Conservation (phyloP, 2,329 filamentous ascomycete genomes). For the Phyllosticta citriasiana region DNA sequence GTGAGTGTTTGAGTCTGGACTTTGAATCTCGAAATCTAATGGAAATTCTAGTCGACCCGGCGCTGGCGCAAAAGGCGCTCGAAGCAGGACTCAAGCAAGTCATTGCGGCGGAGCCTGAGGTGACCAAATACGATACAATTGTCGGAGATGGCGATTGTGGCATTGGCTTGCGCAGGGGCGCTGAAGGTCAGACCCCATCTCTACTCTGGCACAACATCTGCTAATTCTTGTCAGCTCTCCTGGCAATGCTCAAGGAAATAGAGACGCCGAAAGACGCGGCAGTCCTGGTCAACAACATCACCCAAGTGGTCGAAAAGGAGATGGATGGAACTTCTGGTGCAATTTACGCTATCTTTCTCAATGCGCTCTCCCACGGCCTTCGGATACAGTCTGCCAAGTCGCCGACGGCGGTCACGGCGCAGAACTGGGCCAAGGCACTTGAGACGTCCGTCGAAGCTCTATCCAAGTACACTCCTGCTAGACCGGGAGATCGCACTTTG, state of each 20-base stretch:
- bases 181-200: constrained; percentile 45
- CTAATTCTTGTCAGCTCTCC: constrained; percentile 23
- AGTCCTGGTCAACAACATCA: constrained; percentile 50
- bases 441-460: constrained; percentile 61
- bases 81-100: constrained; percentile 49
- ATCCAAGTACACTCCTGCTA: constrained; percentile 77
- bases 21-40: background rate
- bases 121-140: constrained; percentile 64
- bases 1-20: constrained; percentile 25
- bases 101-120: constrained; percentile 53
- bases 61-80: constrained; percentile 42
- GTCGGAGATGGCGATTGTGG: constrained; percentile 89
- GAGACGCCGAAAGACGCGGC: constrained; percentile 48
- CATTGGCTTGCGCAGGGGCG: constrained; percentile 73
- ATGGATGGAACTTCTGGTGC: constrained; percentile 73
- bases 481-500: constrained; percentile 79
- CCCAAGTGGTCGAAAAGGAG: constrained; percentile 53
- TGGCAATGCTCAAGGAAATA: constrained; percentile 31
- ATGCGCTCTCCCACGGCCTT: constrained; percentile 65
- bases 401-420: constrained; percentile 34
- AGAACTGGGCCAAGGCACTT: constrained; percentile 58
- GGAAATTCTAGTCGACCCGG: constrained; percentile 39
- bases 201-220: background rate
- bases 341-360: constrained; percentile 80
- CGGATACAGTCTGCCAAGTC: constrained; percentile 42